phyloP scores from a whole-genome alignment of 1,284 basidiomycete species.

The Fomitopsis betulina region DNA sequence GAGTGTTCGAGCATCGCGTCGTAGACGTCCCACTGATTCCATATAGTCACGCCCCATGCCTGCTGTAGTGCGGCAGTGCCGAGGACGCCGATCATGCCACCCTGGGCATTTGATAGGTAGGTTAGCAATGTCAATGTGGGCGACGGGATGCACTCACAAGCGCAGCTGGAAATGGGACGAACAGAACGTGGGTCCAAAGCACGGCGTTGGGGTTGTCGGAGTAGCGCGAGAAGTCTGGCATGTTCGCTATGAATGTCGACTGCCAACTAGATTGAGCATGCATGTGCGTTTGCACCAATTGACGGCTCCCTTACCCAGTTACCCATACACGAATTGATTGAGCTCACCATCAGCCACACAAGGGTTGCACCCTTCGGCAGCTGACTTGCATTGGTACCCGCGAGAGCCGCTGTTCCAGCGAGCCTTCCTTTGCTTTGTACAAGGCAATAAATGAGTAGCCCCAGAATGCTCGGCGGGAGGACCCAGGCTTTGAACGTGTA shows the following conservation, averaged over 20 bases:
- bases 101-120: conserved; percentile 4
- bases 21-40: conserved; percentile 23
- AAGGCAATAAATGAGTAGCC: conserved; percentile 37
- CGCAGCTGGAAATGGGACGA: conserved; percentile 20
- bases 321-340: conserved; percentile 35
- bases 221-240: conserved; percentile 25
- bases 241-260: conserved; percentile 35
- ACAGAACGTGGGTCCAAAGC: conserved; percentile 21
- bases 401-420: conserved; percentile 23
- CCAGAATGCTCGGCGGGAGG: conserved; percentile 36
- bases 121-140: background rate
- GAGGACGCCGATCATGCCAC: conserved; percentile 22
- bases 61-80: conserved; percentile 19
- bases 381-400: conserved; percentile 23
- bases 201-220: conserved; percentile 15
- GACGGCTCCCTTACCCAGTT: conserved; percentile 24
- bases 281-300: background rate
- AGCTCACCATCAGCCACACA: conserved; percentile 37
- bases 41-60: conserved; percentile 20
- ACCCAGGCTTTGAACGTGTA: conserved; percentile 39
- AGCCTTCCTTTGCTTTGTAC: conserved; percentile 18
- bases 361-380: conserved; percentile 21
- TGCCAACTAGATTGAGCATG: background rate
- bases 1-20: conserved; percentile 21
- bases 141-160: conserved; percentile 9